These are phyloP conservation scores for Leavenworthia alabamica DNA, from an alignment of 345 rosid species.

Conservation along the genomic window DNA sequence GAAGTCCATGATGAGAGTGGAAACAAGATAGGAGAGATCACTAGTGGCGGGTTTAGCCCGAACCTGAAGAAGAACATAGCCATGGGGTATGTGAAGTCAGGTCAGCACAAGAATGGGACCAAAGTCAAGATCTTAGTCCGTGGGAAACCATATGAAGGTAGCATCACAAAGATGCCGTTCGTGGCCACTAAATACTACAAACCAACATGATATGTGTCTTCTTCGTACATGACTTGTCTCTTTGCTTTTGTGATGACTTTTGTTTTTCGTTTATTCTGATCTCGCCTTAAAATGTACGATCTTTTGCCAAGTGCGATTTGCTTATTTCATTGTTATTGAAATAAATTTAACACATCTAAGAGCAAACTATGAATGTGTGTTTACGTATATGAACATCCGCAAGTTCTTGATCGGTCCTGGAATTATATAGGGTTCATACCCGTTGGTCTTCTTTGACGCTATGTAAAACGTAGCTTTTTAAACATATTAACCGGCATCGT, in stretches of 20 bases:
- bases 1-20: conserved; percentile 82
- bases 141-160: conserved; percentile 81
- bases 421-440: background rate
- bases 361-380: conserved; percentile 2
- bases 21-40: conserved; percentile 72
- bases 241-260: conserved; percentile 19
- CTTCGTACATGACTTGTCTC: conserved; percentile 10
- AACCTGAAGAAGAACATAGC: conserved; percentile 95
- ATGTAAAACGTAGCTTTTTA: background rate
- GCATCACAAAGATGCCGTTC: conserved; percentile 76
- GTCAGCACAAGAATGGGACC: conserved; percentile 76
- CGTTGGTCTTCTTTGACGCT: background rate
- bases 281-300: conserved; percentile 23
- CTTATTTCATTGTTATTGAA: conserved; percentile 12
- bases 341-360: conserved; percentile 14
- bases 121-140: conserved; percentile 71
- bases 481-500: background rate
- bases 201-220: conserved; percentile 42
- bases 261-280: conserved; percentile 7
- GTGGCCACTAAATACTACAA: conserved; percentile 82
- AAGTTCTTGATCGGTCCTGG: background rate
- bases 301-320: conserved; percentile 14
- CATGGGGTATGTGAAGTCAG: conserved; percentile 97
- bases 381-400: background rate
- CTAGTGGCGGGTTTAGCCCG: conserved; percentile 97